A percentile compares a stretch with the other conserved stretches of the same genome.
These are phyloP conservation scores for Suhomyces vadensis DNA, from an alignment of 805 yeast species.

Conservation along the genomic window DNA sequence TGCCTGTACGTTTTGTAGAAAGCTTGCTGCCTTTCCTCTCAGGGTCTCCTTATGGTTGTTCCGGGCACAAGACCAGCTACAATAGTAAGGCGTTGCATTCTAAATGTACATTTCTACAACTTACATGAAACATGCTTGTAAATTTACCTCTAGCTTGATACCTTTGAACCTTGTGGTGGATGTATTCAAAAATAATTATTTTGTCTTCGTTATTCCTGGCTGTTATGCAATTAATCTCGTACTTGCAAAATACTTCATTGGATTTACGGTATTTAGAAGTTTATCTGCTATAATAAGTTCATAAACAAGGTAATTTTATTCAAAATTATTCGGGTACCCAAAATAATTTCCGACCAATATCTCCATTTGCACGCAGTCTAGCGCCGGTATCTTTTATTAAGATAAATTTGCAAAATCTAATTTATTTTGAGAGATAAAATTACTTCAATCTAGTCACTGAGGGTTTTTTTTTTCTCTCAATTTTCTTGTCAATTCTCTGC, in stretches of 20 bases:
- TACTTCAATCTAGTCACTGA: too few relatives aligned
- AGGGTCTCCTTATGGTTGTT: not conserved
- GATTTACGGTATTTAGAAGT: not conserved
- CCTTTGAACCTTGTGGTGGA: not conserved
- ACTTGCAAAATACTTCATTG: slow-evolving; percentile 7
- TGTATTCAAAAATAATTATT: not conserved
- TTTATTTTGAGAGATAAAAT: too few relatives aligned
- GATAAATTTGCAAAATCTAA: too few relatives aligned
- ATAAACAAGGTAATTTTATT: too few relatives aligned
- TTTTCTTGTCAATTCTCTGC: not conserved
- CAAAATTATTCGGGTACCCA: too few relatives aligned
- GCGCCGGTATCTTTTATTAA: too few relatives aligned
- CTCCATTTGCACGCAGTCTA: not conserved
- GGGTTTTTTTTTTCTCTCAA: not conserved
- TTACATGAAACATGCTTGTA: not conserved
- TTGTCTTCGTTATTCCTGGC: too few relatives aligned
- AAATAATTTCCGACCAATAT: not conserved
- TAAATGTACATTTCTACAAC: not conserved
- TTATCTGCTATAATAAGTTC: not conserved
- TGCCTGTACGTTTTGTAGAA: too few relatives aligned
- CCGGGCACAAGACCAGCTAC: not conserved
- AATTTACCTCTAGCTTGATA: not conserved
- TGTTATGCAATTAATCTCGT: not conserved
- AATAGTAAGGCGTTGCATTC: slow-evolving; percentile 1
- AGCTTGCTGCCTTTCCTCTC: too few relatives aligned